Evolutionary conservation across 2,329 filamentous ascomycete species (phyloP), one percentile per base, ranked within the genome.

Genomic region (Cladobotryum protrusum): DNA sequence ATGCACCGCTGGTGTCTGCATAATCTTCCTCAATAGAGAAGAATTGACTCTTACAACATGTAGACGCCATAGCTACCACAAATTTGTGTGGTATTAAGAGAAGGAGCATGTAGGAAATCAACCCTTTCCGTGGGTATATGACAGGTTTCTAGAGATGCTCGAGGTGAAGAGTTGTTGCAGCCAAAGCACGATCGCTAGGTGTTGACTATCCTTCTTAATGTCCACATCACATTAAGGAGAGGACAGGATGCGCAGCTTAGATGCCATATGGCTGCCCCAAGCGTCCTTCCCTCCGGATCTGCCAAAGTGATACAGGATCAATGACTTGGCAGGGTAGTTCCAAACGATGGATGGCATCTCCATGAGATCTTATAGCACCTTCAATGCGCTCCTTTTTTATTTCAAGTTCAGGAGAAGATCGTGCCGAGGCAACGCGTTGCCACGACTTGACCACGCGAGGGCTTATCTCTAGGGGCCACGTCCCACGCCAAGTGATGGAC

Each of bases 401-500:
- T 32, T 54, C 48, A 45, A 67, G 60, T 29, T 53, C 35, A 46
- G 24, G 34, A 32, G 18, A 54, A 47, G 15, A 44, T 17, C 54
- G 14, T 32, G 45, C 45, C 2, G 45, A 52, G n/a, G 54, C 47
- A 44, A 33, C 45, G 2, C 12, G 11, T 46, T 47, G 37, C 56
- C 56, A 59, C 13, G 19, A 20, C 3, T 64, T 29, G 13, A 67
- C 46, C 47, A 63, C 57, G 49, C 3, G 39, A 56, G 55, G 50
- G 47, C 43, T 60, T 33, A 66, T 33, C 53, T 60, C 40, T 14
- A 64, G 48, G 34, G 55, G 35, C 63, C 64, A 68, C n/a, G 62
- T 68, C 29, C 61, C 61, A 18, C 64, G 61, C 65, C 61, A 67
- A 42, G 63, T 63, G 45, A 67, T 36, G 1, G 53, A 59, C n/a